These are phyloP conservation scores for Rhizopogon rudus DNA, from an alignment of 768 basidiomycete genomes.

Conservation along the genomic window DNA sequence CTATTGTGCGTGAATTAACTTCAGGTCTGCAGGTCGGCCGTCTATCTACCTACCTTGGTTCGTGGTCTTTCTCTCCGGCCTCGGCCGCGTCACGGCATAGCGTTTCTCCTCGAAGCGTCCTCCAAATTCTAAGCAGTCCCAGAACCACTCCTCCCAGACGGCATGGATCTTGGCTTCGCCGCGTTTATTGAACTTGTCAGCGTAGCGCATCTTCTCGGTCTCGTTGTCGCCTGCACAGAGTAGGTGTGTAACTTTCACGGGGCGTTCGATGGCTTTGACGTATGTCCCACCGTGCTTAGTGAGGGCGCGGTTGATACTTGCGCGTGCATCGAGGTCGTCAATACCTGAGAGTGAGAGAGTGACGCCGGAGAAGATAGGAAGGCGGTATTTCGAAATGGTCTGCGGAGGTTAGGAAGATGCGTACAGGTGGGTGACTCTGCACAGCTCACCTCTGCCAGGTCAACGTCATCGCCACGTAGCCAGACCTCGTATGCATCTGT, in stretches of 20 bases:
- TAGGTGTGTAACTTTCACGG: constrained; percentile 80
- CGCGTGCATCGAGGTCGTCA: constrained; percentile 53
- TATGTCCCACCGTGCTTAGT: constrained; percentile 61
- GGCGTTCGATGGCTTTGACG: constrained; percentile 70
- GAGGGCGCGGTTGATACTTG: constrained; percentile 59
- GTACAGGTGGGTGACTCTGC: no score
- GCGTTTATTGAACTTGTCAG: constrained; percentile 63
- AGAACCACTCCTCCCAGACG: constrained; percentile 97
- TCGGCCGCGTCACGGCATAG: constrained; percentile 56
- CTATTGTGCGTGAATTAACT: background rate
- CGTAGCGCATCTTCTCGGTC: constrained; percentile 75
- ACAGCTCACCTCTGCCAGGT: constrained; percentile 50
- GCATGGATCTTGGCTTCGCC: constrained; percentile 72
- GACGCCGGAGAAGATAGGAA: constrained; percentile 70
- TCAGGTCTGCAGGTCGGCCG: background rate
- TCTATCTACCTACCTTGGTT: constrained; percentile 16
- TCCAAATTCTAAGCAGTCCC: constrained; percentile 81
- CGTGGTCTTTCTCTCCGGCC: constrained; percentile 47
- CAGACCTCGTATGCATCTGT: constrained; percentile 64
- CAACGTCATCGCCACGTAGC: constrained; percentile 77
- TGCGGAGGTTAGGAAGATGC: constrained; percentile 20
- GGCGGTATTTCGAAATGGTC: constrained; percentile 55
- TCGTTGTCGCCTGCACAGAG: constrained; percentile 66
- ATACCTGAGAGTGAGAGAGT: constrained; percentile 75
- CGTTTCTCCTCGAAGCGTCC: constrained; percentile 60